Conservation (phyloP, 2,329 filamentous ascomycete species). For the Hypomyces perniciosus region DNA sequence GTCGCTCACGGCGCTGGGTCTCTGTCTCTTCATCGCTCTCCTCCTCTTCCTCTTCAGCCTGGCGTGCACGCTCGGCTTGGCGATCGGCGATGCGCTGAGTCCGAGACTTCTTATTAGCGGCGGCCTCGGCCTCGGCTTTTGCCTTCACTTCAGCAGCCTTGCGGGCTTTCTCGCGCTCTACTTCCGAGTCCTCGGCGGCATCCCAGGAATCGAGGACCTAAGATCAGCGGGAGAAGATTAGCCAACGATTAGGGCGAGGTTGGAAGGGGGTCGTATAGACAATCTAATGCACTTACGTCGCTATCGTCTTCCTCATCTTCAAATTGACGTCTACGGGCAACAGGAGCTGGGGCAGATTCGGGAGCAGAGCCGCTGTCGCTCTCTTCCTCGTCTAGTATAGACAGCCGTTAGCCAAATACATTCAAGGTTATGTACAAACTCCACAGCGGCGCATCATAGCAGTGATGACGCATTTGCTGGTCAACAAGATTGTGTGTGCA, state of each 20-base stretch:
- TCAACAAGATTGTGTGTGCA: too few species aligned
- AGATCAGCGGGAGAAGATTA: background rate
- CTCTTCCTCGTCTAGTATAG: constrained; percentile 27
- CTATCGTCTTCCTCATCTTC: constrained; percentile 85
- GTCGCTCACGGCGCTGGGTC: constrained; percentile 64
- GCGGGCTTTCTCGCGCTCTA: constrained; percentile 88
- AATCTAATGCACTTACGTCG: constrained; percentile 53
- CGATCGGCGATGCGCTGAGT: constrained; percentile 78
- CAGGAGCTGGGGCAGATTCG: constrained; percentile 33
- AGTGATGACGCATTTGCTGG: too few species aligned
- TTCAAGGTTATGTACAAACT: background rate
- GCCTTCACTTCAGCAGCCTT: constrained; percentile 81
- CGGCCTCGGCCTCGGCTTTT: constrained; percentile 82
- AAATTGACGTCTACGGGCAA: constrained; percentile 56
- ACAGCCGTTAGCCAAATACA: background rate
- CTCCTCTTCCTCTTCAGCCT: constrained; percentile 45
- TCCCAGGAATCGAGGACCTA: constrained; percentile 96
- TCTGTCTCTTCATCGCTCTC: constrained; percentile 69
- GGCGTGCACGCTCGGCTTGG: constrained; percentile 54
- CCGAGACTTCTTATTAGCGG: constrained; percentile 87
- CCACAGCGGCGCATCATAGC: constrained; percentile 10
- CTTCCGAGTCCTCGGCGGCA: constrained; percentile 92
- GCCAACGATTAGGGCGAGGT: background rate
- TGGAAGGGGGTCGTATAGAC: background rate
- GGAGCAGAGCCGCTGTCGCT: constrained; percentile 31